phyloP scores from a whole-genome alignment of 2,329 filamentous ascomycete species.

The Epichloe baconii region DNA sequence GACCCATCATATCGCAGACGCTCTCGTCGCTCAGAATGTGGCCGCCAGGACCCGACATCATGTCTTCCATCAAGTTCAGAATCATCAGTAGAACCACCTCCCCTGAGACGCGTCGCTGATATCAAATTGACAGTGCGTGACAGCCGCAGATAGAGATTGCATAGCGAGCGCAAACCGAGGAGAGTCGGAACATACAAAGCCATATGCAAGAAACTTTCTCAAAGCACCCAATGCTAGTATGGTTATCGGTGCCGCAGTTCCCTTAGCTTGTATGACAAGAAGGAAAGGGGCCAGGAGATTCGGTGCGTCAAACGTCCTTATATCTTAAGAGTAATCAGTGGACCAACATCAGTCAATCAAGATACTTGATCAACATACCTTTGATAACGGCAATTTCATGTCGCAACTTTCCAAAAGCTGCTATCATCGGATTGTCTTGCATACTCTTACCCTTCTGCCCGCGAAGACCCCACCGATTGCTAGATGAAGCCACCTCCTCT shows the following conservation, averaged over 20 bases:
- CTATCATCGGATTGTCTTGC: constrained; percentile 94
- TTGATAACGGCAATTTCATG: constrained; percentile 78
- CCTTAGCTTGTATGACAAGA: constrained; percentile 91
- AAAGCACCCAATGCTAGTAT: constrained; percentile 87
- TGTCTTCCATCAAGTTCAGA: constrained; percentile 93
- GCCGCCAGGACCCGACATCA: constrained; percentile 87
- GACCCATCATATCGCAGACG: constrained; percentile 99
- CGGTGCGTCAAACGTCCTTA: constrained; percentile 77
- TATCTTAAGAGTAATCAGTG: constrained; percentile 42
- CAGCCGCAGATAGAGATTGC: constrained; percentile 86
- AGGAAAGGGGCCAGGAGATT: constrained; percentile 86
- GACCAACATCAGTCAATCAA: too few species aligned
- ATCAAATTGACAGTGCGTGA: constrained; percentile 96
- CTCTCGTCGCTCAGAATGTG: constrained; percentile 94
- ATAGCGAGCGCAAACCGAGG: constrained; percentile 85
- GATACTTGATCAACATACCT: constrained; percentile 34
- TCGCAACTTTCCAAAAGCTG: constrained; percentile 80
- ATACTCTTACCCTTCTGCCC: constrained; percentile 95
- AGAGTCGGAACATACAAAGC: constrained; percentile 71
- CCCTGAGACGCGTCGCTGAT: constrained; percentile 90
- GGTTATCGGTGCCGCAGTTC: constrained; percentile 90
- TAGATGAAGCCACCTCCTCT: constrained; percentile 39
- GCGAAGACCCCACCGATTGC: constrained; percentile 82
- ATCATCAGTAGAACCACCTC: constrained; percentile 93
- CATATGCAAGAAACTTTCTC: constrained; percentile 93